Evolutionary conservation across 2,329 filamentous ascomycete genomes (phyloP).

Genomic region (Sarocladium oryzae): DNA sequence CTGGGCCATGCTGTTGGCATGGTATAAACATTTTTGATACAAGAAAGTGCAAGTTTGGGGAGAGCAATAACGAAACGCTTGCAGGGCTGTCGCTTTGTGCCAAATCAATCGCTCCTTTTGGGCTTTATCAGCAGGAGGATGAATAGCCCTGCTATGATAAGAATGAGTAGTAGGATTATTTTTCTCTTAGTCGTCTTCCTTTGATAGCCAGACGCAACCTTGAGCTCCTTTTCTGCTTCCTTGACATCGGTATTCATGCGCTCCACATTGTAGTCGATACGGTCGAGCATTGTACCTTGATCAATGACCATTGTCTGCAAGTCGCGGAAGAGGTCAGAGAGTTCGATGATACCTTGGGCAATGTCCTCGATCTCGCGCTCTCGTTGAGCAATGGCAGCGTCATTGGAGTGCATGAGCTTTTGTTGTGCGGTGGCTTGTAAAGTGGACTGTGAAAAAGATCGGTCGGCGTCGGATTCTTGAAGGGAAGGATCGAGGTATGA

Average conservation of each 20-base stretch:
- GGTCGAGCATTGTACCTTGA: slow-evolving; percentile 83
- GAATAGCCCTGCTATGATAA: slow-evolving; percentile 80
- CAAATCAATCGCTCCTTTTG: slow-evolving; percentile 40
- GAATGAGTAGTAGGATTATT: slow-evolving; percentile 78
- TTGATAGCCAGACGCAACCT: slow-evolving; percentile 83
- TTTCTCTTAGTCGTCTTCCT: slow-evolving; percentile 83
- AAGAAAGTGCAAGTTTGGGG: slow-evolving; percentile 11
- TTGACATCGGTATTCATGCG: slow-evolving; percentile 92
- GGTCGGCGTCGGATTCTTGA: slow-evolving; percentile 89
- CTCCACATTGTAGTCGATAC: slow-evolving; percentile 98
- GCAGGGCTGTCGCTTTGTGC: slow-evolving; percentile 1
- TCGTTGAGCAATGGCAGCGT: slow-evolving; percentile 79
- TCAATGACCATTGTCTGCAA: slow-evolving; percentile 93
- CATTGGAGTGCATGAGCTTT: slow-evolving; percentile 65
- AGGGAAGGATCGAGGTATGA: slow-evolving; percentile 78
- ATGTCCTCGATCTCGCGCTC: slow-evolving; percentile 98
- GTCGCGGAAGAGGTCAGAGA: slow-evolving; percentile 94
- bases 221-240: slow-evolving; percentile 85
- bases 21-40: slow-evolving; percentile 25
- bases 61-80: not conserved
- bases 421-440: slow-evolving; percentile 71
- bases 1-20: not conserved
- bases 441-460: slow-evolving; percentile 83
- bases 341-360: slow-evolving; percentile 93
- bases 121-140: slow-evolving; percentile 79